phyloP scores from a whole-genome alignment of 225 moss, liverwort and hornwort species.

The Polytrichum formosum region DNA sequence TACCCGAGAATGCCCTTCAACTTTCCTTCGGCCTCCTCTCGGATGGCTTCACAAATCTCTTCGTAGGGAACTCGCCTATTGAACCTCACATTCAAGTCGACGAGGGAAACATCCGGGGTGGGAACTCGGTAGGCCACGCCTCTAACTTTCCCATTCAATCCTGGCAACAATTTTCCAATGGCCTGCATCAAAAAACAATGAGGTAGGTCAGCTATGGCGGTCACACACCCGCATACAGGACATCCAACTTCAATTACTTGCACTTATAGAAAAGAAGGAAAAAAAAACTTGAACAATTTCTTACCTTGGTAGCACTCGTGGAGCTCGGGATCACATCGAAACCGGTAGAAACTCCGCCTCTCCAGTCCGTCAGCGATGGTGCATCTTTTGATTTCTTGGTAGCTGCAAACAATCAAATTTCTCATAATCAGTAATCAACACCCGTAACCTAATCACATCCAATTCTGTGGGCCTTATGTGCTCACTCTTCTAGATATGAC shows the following conservation, averaged over 20 bases:
- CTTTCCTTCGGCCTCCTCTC: conserved; percentile 47
- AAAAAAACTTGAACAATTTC: too few relatives aligned
- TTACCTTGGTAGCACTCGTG: conserved; percentile 44
- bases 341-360: conserved; percentile 18
- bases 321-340: conserved; percentile 46
- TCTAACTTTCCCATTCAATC: conserved; percentile 46
- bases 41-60: conserved; percentile 34
- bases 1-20: conserved; percentile 50
- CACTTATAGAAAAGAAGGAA: neutral
- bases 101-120: conserved; percentile 44
- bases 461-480: too few relatives aligned
- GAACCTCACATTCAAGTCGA: conserved; percentile 42
- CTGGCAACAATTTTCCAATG: conserved; percentile 32
- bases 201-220: neutral
- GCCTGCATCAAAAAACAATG: conserved; percentile 8
- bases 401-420: conserved; percentile 10
- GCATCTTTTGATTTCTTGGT: conserved; percentile 19
- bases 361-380: conserved; percentile 41
- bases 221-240: neutral
- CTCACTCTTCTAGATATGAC: neutral
- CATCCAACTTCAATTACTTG: neutral
- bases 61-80: conserved; percentile 35
- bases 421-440: neutral
- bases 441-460: too few relatives aligned
- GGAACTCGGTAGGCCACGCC: conserved; percentile 47